Evolutionary conservation across 345 rosid species (phyloP).

Genomic region (Syzygium aqueum): DNA sequence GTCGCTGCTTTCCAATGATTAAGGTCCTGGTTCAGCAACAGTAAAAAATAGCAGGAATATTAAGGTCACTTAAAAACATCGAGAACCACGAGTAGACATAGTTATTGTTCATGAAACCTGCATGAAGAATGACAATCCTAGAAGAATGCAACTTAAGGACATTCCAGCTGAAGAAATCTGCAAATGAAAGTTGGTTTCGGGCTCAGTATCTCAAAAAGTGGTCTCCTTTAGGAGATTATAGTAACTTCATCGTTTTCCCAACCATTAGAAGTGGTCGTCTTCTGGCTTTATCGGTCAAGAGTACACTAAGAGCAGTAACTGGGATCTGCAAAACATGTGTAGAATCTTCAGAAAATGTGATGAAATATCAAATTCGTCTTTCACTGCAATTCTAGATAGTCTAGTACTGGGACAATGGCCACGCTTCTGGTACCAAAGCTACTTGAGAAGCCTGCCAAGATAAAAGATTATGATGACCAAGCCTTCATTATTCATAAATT

Average conservation of each 20-base stretch:
- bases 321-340: constrained; percentile 5
- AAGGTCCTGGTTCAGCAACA: constrained; percentile 4
- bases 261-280: constrained; percentile 22
- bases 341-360: background rate
- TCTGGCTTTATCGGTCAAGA: constrained; percentile 16
- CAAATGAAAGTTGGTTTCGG: background rate
- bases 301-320: background rate
- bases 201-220: background rate
- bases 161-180: constrained; percentile 12
- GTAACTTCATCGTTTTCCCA: background rate
- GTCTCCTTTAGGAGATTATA: background rate
- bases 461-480: background rate
- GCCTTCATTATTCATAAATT: background rate
- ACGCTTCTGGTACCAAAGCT: constrained; percentile 5
- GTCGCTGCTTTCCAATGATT: constrained; percentile 5
- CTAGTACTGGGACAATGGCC: constrained; percentile 7
- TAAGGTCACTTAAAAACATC: background rate
- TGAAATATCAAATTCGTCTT: background rate
- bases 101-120: constrained; percentile 3
- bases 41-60: background rate
- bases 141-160: constrained; percentile 4
- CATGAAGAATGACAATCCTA: constrained; percentile 11
- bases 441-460: constrained; percentile 1
- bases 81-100: background rate
- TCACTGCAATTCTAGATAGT: background rate